Evolutionary conservation across 2,329 filamentous ascomycete genomes (phyloP), one percentile per base, ranked within the genome.

Genomic region (Pseudopithomyces maydicus): DNA sequence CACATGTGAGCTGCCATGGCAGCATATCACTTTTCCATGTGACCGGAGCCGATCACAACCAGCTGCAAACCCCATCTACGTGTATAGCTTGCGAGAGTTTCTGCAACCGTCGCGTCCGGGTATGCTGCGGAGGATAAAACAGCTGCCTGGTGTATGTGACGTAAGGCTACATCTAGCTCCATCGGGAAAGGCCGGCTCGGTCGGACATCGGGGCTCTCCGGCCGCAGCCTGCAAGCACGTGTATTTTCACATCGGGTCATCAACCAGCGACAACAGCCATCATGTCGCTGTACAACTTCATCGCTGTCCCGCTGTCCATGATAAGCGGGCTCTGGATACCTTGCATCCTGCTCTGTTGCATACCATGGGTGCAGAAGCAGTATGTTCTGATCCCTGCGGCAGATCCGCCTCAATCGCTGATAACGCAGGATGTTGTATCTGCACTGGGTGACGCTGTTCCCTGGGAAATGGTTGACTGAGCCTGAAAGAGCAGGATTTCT

Each of bases 361-460:
- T 74, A 26, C 73, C 72, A 48, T 74, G 72, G 73, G 61, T 75
- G 36, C 73, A 75, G 62, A 73, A 68, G 50, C 71, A 71, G 71
- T 69, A 42, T 22, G 65, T 63, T 29, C 38, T 6, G 15, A 36
- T 38, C 44, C 39, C 8, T 29, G 26, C 5, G 26, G 26, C 26
- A 35, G 41, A 41, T 20, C 2, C 50, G 48, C 43, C 38, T 20
- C 22, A 52, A 11, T 20, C 36, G 32, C 55, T 67, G 52, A 62
- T 52, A 42, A 14, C 45, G 2, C 63, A 72, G 73, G 58, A 74
- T 74, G 73, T 58, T 75, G 2, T 75, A 75, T 54, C 57, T 75
- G 17, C 72, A 75, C 47, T 69, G 67, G 62, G 61, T 75, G 26
- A 74, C 71, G 0, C 63, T 75, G 33, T 74, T 69, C 50, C 72